Evolutionary conservation across 1,284 basidiomycete species (phyloP), one percentile per base, ranked within the genome.

Genomic region (Melampsora americana): DNA sequence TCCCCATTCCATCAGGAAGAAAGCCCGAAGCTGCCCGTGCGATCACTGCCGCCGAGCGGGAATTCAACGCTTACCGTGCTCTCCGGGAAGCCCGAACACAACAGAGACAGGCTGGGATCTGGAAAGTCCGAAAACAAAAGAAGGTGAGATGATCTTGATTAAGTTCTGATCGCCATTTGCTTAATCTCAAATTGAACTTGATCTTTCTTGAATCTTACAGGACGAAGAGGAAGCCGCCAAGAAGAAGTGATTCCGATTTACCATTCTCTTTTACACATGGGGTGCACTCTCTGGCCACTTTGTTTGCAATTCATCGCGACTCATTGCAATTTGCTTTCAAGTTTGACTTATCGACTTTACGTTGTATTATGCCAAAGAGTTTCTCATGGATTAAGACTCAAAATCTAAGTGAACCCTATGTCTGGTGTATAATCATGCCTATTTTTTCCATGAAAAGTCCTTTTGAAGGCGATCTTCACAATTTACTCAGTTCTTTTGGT

Each of bases 31-130:
- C 88, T 75, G 95, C 96, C 82, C 92, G 95, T 84, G 90, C 92
- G 85, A 98, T 99, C 84, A 93, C 93, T 79, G 85, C 86, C 76
- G 92, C 93, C 83, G 95, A 99, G 86, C 92, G 90, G 84, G 88
- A 90, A 80, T 91, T 93, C 86, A 83, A 91, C 82, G 83, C 83
- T 23, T 98, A 88, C 90, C 88, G 87, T 84, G 88, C 93, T 80
- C 92, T 98, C 83, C 94, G 96, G 83, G 85, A 87, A 79, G 89
- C 90, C 80, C 92, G 95, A 81, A 91, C 93, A 80, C 87, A 89
- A 82, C 88, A 90, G 81, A 89, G 95, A 83, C 87, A 91, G 86
- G 93, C 91, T 80, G 95, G 95, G 85, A 86, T 86, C 80, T 91
- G 93, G 86, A 93, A 93, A 86, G 86, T 85, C 83, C 84, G 86